Percentiles rank a stretch among this genome's conserved stretches.
phyloP scores from a whole-genome alignment of 2,329 filamentous ascomycete genomes.

The Pseudogymnoascus sp. region DNA sequence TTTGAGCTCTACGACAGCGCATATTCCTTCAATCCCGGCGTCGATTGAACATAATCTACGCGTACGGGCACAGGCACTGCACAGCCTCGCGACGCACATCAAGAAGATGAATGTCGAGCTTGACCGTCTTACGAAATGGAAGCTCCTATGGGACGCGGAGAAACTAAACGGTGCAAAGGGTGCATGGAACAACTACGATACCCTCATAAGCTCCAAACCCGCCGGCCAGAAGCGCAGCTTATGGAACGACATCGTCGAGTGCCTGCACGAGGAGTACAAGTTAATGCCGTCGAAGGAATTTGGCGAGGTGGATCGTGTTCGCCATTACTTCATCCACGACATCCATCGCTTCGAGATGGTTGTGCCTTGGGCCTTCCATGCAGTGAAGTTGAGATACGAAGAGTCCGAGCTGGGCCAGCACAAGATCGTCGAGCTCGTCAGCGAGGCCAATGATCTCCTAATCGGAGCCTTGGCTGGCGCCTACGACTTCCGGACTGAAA shows the following conservation, averaged over 20 bases:
- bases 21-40: conserved; percentile 65
- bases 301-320: conserved; percentile 70
- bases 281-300: conserved; percentile 56
- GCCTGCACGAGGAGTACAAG: conserved; percentile 71
- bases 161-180: conserved; percentile 74
- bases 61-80: conserved; percentile 65
- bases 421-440: conserved; percentile 30
- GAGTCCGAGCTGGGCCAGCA: conserved; percentile 51
- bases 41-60: conserved; percentile 78
- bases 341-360: conserved; percentile 66
- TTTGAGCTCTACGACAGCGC: conserved; percentile 66
- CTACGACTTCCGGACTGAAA: conserved; percentile 65
- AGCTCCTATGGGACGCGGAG: conserved; percentile 81
- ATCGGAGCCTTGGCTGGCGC: conserved; percentile 56
- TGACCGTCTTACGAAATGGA: conserved; percentile 66
- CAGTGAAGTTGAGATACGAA: conserved; percentile 66
- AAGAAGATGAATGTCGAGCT: conserved; percentile 59
- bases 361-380: conserved; percentile 71
- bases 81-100: conserved; percentile 68
- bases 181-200: conserved; percentile 77
- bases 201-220: conserved; percentile 53
- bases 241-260: conserved; percentile 67
- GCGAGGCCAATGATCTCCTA: conserved; percentile 71
- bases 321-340: conserved; percentile 82
- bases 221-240: conserved; percentile 61